phyloP scores from a whole-genome alignment of 1,284 basidiomycete species.

The Gomphus bonarii region DNA sequence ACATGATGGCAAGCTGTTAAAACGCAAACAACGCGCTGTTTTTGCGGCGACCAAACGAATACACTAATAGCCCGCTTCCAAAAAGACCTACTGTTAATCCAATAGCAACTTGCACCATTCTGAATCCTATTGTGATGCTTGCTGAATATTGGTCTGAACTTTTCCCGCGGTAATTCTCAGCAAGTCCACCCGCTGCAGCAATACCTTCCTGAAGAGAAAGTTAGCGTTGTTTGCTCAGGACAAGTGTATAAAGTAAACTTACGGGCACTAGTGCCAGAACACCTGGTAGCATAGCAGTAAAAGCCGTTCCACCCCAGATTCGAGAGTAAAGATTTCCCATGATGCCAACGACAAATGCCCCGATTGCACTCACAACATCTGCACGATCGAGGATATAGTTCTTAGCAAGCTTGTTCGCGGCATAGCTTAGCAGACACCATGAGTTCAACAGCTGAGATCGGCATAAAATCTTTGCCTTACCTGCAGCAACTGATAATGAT shows the following conservation, averaged over 20 bases:
- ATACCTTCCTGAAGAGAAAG: conserved; percentile 56
- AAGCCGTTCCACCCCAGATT: conserved; percentile 68
- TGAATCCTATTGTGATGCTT: conserved; percentile 56
- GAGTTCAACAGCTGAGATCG: not conserved
- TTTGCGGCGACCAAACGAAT: conserved; percentile 65
- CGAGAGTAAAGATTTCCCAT: conserved; percentile 77
- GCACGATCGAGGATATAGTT: conserved; percentile 32
- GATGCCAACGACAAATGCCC: conserved; percentile 74
- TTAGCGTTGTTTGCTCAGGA: conserved; percentile 5
- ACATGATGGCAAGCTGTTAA: conserved; percentile 23
- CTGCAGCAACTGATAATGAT: conserved; percentile 67
- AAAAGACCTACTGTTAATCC: conserved; percentile 81
- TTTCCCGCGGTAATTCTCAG: conserved; percentile 43
- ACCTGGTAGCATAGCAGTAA: conserved; percentile 84
- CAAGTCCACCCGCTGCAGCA: conserved; percentile 74
- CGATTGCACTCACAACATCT: conserved; percentile 59
- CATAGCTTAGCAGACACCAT: conserved; percentile 28
- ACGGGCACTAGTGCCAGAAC: conserved; percentile 79
- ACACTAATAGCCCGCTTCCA: conserved; percentile 69
- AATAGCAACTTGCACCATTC: conserved; percentile 78
- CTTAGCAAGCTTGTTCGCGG: conserved; percentile 53
- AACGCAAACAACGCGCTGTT: conserved; percentile 70
- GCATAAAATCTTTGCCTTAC: not conserved
- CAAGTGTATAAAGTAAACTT: conserved; percentile 19
- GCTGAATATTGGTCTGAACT: conserved; percentile 25